A percentile compares a stretch with the other conserved stretches of the same genome.
Evolutionary conservation across 768 basidiomycete genomes (phyloP).

Genomic region (Russula sp.): DNA sequence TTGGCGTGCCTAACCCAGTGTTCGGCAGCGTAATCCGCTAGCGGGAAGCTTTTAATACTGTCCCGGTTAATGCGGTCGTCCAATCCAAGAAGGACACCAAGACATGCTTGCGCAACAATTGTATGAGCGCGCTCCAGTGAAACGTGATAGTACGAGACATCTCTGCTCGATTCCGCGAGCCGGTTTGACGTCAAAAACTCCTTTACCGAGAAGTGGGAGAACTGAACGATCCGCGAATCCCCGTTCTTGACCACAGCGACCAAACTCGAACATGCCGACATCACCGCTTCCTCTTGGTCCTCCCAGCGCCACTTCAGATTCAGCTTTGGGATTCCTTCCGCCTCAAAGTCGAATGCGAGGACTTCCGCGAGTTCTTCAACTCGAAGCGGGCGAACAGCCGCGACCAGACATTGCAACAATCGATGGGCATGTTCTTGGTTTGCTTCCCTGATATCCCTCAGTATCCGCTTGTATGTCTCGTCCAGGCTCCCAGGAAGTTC

Average conservation of each 20-base stretch:
- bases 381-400: background rate
- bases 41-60: background rate
- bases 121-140: background rate
- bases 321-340: background rate
- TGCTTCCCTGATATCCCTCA: background rate
- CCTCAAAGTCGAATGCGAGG: background rate
- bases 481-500: background rate
- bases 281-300: background rate
- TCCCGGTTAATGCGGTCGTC: background rate
- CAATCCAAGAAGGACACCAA: background rate
- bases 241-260: background rate
- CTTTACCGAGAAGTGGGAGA: background rate
- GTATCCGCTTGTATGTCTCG: constrained; percentile 4
- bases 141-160: background rate
- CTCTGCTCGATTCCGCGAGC: background rate
- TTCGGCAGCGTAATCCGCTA: background rate
- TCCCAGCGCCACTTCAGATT: background rate
- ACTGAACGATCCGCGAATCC: background rate
- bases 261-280: background rate
- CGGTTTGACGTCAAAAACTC: background rate
- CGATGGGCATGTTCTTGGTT: background rate
- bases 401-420: background rate
- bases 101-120: background rate
- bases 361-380: background rate
- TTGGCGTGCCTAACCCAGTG: background rate